Conservation (phyloP, 2,329 filamentous ascomycete species). For the Metarhizium humberi region DNA sequence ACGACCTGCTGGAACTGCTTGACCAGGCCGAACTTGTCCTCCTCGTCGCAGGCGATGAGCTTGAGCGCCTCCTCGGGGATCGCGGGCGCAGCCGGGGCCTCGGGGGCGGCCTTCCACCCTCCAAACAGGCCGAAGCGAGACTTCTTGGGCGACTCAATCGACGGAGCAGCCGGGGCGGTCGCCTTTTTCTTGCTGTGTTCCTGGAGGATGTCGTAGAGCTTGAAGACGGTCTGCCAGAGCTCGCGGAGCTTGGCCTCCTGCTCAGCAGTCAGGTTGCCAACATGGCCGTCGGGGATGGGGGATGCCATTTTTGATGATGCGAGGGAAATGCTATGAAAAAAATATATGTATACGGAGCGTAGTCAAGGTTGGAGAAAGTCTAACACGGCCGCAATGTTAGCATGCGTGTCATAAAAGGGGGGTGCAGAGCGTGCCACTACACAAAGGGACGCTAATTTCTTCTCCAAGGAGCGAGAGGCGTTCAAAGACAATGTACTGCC, state of each 20-base stretch:
- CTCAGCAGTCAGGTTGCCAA: constrained; percentile 14
- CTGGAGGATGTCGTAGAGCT: constrained; percentile 10
- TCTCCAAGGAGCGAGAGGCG: too few relatives aligned
- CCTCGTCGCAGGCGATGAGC: constrained; percentile 3
- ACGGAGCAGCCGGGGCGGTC: not conserved
- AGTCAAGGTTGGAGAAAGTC: too few relatives aligned
- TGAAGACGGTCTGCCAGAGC: constrained; percentile 14
- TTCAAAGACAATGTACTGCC: too few relatives aligned
- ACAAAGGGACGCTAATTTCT: too few relatives aligned
- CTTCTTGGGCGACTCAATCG: constrained; percentile 3
- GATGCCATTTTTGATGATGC: not conserved
- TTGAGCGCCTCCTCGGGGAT: constrained; percentile 6
- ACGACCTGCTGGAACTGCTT: constrained; percentile 7
- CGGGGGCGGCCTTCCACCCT: not conserved
- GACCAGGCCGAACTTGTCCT: constrained; percentile 5
- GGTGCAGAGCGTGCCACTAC: too few relatives aligned
- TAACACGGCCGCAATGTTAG: too few relatives aligned
- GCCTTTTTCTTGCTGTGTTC: constrained; percentile 2
- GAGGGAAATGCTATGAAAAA: not conserved
- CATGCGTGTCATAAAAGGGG: too few relatives aligned
- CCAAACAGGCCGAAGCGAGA: constrained; percentile 6
- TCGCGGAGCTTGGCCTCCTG: constrained; percentile 16
- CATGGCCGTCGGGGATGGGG: constrained; percentile 3
- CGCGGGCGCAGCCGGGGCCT: not conserved
- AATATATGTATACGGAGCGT: not conserved